Conservation (phyloP, 164 flowering plant species). For the Platanus orientalis region DNA sequence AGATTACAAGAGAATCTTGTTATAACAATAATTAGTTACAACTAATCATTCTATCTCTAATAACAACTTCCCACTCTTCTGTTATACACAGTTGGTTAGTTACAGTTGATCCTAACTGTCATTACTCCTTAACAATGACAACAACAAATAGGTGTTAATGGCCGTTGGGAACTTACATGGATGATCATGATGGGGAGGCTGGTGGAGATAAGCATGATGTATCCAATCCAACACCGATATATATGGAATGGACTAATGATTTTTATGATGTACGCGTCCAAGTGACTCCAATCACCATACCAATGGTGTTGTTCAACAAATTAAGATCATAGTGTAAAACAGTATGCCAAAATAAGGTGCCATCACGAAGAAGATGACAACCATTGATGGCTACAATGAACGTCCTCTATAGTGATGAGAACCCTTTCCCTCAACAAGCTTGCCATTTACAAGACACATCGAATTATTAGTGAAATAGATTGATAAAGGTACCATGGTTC, state of each 20-base stretch:
- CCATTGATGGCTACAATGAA: slow-evolving; percentile 97
- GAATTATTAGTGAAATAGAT: slow-evolving; percentile 37
- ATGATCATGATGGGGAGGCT: slow-evolving; percentile 70
- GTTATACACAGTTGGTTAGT: too few relatives aligned
- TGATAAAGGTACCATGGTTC: slow-evolving; percentile 48
- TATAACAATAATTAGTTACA: too few relatives aligned
- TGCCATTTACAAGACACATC: slow-evolving; percentile 55
- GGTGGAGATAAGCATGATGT: slow-evolving; percentile 73
- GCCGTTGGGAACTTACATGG: slow-evolving; percentile 70
- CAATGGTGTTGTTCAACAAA: slow-evolving; percentile 85
- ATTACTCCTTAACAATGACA: too few relatives aligned
- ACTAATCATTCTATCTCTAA: too few relatives aligned
- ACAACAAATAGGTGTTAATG: slow-evolving; percentile 11
- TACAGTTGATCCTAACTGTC: too few relatives aligned
- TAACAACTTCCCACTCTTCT: too few relatives aligned
- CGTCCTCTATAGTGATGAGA: slow-evolving; percentile 91
- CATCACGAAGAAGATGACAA: slow-evolving; percentile 95
- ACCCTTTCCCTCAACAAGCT: slow-evolving; percentile 94
- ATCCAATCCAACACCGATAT: slow-evolving; percentile 63
- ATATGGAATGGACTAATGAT: slow-evolving; percentile 82
- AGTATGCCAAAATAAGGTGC: slow-evolving; percentile 92
- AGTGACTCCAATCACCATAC: slow-evolving; percentile 95
- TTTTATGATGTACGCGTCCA: slow-evolving; percentile 77
- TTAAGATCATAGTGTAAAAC: slow-evolving; percentile 94
- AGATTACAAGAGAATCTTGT: too few relatives aligned